Evolutionary conservation across 148 eudicot genomes (phyloP), one percentile per base, ranked within the genome.

Genomic region (Gaultheria prostrata): DNA sequence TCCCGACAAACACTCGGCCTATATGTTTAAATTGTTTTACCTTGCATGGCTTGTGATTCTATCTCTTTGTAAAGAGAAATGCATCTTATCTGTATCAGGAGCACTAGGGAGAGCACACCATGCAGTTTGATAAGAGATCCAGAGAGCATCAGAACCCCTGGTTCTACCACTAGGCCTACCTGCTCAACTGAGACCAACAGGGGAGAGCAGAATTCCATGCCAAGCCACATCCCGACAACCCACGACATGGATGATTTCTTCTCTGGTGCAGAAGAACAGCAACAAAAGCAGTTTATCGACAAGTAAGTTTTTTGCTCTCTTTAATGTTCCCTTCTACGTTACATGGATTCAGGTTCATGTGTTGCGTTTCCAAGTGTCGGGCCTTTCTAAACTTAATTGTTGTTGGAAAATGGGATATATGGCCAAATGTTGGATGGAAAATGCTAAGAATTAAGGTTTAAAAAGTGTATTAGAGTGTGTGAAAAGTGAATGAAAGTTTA

Each of bases 31-130:
- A 8, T n/a, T 10, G 24, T 8, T 79, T 0, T 1, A 35, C 17
- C 6, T 21, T 72, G 33, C 32, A 3, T 73, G 49, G 28, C n/a
- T 83, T 13, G 30, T 61, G n/a, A 6, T 20, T 57, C 18, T 70
- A 28, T 59, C 70, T 73, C 73, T 20, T 45, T 70, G 24, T 79
- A 18, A 59, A 10, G 49, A 33, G 63, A 50, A 75, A 28, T 86
- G 10, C 18, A 30, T 49, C 33, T 82, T 48, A 14, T 77, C 54
- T 83, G 77, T 63, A 76, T 57, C 86, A 92, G 94, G 89, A 84
- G 88, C 75, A 87, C 91, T 17, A 85, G 94, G 85, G 94, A 92
- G 74, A 92, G 88, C 89, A 92, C 94, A 77, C 94, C 94, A 3
- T 87, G 89, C 89, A 90, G 88, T 79, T 82, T 90, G 83, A 86